Evolutionary conservation across 2,329 filamentous ascomycete genomes (phyloP).

Genomic region (Botryotinia globosa): DNA sequence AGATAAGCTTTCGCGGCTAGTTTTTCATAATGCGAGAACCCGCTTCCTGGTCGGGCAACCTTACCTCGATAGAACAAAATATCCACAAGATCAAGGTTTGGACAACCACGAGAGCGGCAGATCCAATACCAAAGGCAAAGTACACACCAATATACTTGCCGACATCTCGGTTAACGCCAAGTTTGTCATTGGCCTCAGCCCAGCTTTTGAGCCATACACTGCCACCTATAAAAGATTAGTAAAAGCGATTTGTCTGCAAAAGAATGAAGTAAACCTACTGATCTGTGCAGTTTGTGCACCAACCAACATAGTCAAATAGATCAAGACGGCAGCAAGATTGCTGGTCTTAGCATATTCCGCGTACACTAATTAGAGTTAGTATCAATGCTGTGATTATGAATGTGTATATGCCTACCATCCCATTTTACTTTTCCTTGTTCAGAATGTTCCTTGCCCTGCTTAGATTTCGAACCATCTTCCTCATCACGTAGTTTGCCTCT

Average conservation of each 20-base stretch:
- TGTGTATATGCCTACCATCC: conserved; percentile 48
- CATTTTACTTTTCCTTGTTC: conserved; percentile 99
- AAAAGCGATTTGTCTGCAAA: conserved; percentile 6
- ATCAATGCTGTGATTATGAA: not conserved
- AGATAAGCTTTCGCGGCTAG: conserved; percentile 29
- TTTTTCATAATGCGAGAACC: conserved; percentile 25
- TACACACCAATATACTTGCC: conserved; percentile 94
- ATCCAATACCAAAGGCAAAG: conserved; percentile 88
- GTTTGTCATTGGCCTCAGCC: conserved; percentile 73
- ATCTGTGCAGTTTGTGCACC: conserved; percentile 80
- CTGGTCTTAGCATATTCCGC: conserved; percentile 91
- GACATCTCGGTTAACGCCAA: conserved; percentile 68
- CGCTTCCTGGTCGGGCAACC: conserved; percentile 31
- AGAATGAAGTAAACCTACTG: conserved; percentile 47
- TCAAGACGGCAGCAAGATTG: conserved; percentile 76
- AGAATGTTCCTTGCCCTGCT: conserved; percentile 80
- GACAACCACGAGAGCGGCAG: conserved; percentile 77
- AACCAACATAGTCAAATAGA: conserved; percentile 77
- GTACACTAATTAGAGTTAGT: conserved; percentile 58
- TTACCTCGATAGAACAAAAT: conserved; percentile 95
- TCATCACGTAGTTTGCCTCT: conserved; percentile 83
- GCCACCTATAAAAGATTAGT: conserved; percentile 52
- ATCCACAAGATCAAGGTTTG: conserved; percentile 98
- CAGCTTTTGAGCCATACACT: conserved; percentile 93
- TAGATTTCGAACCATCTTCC: conserved; percentile 73